Evolutionary conservation across 2,329 filamentous ascomycete species (phyloP).

Genomic region (Neofusicoccum sp.): DNA sequence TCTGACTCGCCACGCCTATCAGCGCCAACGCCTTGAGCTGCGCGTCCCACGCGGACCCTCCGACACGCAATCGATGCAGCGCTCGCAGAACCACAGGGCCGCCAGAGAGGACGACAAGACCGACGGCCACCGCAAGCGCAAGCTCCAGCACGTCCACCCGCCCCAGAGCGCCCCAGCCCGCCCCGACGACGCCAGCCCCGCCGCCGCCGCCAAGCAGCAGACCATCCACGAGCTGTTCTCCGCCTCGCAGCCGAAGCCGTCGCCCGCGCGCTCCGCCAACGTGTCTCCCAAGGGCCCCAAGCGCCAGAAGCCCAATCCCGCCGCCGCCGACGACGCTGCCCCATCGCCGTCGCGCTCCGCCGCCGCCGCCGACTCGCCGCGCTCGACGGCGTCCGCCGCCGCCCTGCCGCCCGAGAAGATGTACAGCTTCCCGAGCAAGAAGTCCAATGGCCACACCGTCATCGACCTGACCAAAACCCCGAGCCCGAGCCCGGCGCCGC

Average conservation of each 20-base stretch:
- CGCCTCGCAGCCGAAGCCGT: slow-evolving; percentile 28
- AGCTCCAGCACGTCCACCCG: slow-evolving; percentile 15
- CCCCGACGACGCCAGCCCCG: background rate
- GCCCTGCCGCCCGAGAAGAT: slow-evolving; percentile 45
- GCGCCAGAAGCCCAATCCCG: slow-evolving; percentile 28
- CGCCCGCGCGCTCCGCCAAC: slow-evolving; percentile 21
- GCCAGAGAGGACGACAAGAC: slow-evolving; percentile 16
- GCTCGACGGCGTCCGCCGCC: slow-evolving; percentile 16
- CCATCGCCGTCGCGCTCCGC: slow-evolving; percentile 29
- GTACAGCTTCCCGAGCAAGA: slow-evolving; percentile 48
- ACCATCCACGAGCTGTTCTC: slow-evolving; percentile 47
- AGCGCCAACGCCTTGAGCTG: slow-evolving; percentile 11
- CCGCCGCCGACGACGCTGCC: background rate
- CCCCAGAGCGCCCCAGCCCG: background rate
- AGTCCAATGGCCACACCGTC: slow-evolving; percentile 28
- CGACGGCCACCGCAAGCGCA: slow-evolving; percentile 19
- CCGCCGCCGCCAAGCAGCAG: slow-evolving; percentile 30
- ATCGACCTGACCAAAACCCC: slow-evolving; percentile 45
- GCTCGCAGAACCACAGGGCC: slow-evolving; percentile 12
- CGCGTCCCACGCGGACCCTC: background rate
- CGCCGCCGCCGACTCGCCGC: slow-evolving; percentile 24
- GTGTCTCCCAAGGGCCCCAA: slow-evolving; percentile 39
- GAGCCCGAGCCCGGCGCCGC: slow-evolving; percentile 29
- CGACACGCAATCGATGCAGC: slow-evolving; percentile 17
- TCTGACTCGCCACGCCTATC: slow-evolving; percentile 9